phyloP scores from a whole-genome alignment of 2,329 filamentous ascomycete species.

The Orbilia brochopaga region DNA sequence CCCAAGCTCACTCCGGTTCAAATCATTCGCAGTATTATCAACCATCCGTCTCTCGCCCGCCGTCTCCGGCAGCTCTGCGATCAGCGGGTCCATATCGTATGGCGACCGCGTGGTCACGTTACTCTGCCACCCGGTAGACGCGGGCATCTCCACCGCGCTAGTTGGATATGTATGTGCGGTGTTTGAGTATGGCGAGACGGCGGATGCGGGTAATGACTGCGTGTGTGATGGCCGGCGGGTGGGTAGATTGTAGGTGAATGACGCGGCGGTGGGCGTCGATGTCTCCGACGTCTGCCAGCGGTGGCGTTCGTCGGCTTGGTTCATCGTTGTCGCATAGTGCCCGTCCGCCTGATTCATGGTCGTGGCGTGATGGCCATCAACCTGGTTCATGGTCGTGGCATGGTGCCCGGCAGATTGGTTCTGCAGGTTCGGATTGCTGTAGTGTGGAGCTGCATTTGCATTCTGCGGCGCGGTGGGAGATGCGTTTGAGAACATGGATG shows the following conservation, averaged over 20 bases:
- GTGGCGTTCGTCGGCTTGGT: neutral
- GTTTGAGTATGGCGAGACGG: neutral
- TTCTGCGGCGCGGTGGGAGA: slow-evolving; percentile 13
- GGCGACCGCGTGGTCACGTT: slow-evolving; percentile 7
- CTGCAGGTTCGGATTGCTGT: neutral
- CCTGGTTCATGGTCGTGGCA: slow-evolving; percentile 19
- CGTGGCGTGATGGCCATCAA: neutral
- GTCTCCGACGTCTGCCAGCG: neutral
- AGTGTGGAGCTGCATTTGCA: neutral
- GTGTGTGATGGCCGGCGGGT: neutral
- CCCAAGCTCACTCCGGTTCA: slow-evolving; percentile 30
- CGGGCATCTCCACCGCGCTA: slow-evolving; percentile 31
- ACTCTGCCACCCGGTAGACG: slow-evolving; percentile 25
- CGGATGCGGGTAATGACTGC: neutral
- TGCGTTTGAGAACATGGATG: slow-evolving; percentile 14
- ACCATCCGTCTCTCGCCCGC: neutral
- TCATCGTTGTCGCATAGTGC: slow-evolving; percentile 14
- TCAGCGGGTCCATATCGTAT: slow-evolving; percentile 41
- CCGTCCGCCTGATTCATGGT: slow-evolving; percentile 11
- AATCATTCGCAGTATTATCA: neutral
- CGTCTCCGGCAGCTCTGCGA: slow-evolving; percentile 39
- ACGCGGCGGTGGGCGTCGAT: slow-evolving; percentile 1
- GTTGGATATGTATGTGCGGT: slow-evolving; percentile 5
- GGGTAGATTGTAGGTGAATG: neutral
- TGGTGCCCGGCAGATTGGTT: slow-evolving; percentile 15